Conservation (phyloP, 2,329 filamentous ascomycete genomes). For the Nectriaceae sp. region DNA sequence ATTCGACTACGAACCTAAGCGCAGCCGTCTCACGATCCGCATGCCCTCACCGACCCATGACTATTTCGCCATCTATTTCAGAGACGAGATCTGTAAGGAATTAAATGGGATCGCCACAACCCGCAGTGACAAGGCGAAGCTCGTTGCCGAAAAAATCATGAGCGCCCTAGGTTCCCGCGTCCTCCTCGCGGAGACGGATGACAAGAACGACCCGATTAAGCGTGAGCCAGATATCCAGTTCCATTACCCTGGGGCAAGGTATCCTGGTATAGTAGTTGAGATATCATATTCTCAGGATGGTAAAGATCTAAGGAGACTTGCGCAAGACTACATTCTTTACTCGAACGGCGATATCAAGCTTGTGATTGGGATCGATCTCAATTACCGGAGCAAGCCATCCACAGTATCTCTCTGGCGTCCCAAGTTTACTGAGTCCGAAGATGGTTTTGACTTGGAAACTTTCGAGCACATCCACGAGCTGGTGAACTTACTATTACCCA, state of each 20-base stretch:
- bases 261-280: conserved; percentile 18
- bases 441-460: neutral
- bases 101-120: neutral
- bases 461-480: too few relatives aligned
- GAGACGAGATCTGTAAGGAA: neutral
- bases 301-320: conserved; percentile 15
- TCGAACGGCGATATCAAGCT: conserved; percentile 20
- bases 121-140: too few relatives aligned
- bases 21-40: conserved; percentile 2
- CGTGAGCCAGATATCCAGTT: conserved; percentile 19
- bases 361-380: conserved; percentile 19
- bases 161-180: too few relatives aligned
- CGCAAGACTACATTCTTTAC: conserved; percentile 20
- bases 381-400: conserved; percentile 5
- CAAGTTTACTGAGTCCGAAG: conserved; percentile 1
- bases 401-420: conserved; percentile 16
- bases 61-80: neutral
- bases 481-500: too few relatives aligned
- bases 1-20: conserved; percentile 9
- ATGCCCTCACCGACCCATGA: conserved; percentile 14
- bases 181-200: too few relatives aligned
- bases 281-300: conserved; percentile 20
- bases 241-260: conserved; percentile 5
- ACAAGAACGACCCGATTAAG: neutral
- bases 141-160: too few relatives aligned